A percentile compares a stretch with the other conserved stretches of the same genome.
phyloP scores from a whole-genome alignment of 768 basidiomycete genomes.

The Mycena amicta region DNA sequence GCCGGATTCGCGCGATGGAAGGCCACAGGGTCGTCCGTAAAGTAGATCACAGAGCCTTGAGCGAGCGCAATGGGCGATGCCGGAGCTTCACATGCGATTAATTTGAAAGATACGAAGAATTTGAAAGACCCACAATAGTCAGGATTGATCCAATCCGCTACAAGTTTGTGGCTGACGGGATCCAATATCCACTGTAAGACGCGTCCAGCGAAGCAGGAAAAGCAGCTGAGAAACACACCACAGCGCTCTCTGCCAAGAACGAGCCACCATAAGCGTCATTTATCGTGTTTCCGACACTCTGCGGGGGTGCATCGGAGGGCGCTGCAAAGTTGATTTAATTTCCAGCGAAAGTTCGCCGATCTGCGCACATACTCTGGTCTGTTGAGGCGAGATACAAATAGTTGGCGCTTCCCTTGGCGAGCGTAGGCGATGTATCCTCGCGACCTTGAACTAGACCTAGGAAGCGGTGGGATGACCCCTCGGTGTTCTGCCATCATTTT shows the following conservation, averaged over 20 bases:
- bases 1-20: constrained; percentile 1
- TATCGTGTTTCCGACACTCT: constrained; percentile 13
- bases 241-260: constrained; percentile 15
- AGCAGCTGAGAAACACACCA: constrained; percentile 14
- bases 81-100: not conserved
- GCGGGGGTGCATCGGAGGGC: constrained; percentile 10
- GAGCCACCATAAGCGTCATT: not conserved
- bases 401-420: constrained; percentile 15
- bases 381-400: constrained; percentile 21
- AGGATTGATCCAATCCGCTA: constrained; percentile 27
- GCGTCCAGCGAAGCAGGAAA: too few relatives aligned
- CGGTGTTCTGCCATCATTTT: constrained; percentile 18
- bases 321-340: constrained; percentile 4
- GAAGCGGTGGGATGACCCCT: constrained; percentile 14
- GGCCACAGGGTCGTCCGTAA: constrained; percentile 5
- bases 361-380: constrained; percentile 21
- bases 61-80: constrained; percentile 3
- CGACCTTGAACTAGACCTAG: constrained; percentile 27
- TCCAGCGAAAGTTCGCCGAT: not conserved
- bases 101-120: not conserved
- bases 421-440: constrained; percentile 15
- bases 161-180: constrained; percentile 9
- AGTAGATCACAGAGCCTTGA: constrained; percentile 10
- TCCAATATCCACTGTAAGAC: constrained; percentile 24
- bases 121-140: constrained; percentile 20